Conservation (phyloP, 2,329 filamentous ascomycete genomes). For the Sarocladium strictum region DNA sequence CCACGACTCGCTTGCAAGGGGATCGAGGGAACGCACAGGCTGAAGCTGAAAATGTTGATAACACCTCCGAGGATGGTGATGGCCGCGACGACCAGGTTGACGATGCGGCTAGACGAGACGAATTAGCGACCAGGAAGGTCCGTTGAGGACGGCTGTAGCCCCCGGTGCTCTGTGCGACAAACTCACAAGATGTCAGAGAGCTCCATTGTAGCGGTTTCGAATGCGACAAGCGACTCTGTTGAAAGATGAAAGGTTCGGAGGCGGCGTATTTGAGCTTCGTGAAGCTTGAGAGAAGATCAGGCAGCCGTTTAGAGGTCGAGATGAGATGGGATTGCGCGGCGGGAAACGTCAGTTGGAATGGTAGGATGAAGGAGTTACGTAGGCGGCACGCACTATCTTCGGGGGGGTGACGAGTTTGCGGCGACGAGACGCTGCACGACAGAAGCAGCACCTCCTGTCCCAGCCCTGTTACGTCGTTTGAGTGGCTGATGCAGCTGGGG, state of each 20-base stretch:
- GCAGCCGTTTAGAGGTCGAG: slow-evolving; percentile 9
- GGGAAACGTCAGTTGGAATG: slow-evolving; percentile 11
- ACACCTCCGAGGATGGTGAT: slow-evolving; percentile 85
- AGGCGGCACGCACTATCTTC: background rate
- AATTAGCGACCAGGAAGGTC: slow-evolving; percentile 25
- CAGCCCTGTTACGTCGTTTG: slow-evolving; percentile 15
- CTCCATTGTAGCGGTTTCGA: slow-evolving; percentile 57
- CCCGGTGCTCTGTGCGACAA: slow-evolving; percentile 8
- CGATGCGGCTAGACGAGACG: slow-evolving; percentile 65
- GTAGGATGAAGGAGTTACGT: slow-evolving; percentile 12
- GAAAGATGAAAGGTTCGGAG: background rate
- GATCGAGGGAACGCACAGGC: slow-evolving; percentile 45
- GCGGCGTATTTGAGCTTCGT: background rate
- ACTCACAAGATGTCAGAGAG: slow-evolving; percentile 87
- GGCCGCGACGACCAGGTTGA: slow-evolving; percentile 83
- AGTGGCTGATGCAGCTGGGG: slow-evolving; percentile 1
- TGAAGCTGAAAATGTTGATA: slow-evolving; percentile 59
- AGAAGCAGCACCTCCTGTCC: background rate
- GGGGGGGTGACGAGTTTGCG: slow-evolving; percentile 3
- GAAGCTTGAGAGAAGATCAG: slow-evolving; percentile 4
- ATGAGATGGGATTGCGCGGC: slow-evolving; percentile 9
- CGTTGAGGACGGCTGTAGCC: background rate
- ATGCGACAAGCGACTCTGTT: background rate
- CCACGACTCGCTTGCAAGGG: background rate
- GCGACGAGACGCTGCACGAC: slow-evolving; percentile 1